phyloP scores from a whole-genome alignment of 371 early-diverging fungal species.

The Funneliformis caledonium region DNA sequence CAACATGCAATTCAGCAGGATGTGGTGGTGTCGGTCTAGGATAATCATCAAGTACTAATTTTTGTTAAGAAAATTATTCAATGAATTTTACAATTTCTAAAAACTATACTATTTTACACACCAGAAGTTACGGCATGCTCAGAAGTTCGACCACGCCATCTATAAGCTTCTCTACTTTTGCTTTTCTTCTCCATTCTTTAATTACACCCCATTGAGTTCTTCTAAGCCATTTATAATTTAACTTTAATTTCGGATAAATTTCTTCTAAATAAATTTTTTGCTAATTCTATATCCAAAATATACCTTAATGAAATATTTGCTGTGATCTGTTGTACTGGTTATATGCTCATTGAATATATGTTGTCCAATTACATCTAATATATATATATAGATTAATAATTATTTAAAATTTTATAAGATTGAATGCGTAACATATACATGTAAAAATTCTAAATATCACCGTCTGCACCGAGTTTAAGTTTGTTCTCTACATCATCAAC shows the following conservation, averaged over 20 bases:
- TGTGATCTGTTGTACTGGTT: slow-evolving; percentile 42
- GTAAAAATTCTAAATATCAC: not conserved
- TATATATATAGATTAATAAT: too few species aligned
- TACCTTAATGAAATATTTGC: slow-evolving; percentile 54
- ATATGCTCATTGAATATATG: not conserved
- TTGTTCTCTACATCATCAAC: slow-evolving; percentile 41
- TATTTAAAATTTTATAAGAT: not conserved
- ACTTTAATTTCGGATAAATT: slow-evolving; percentile 71
- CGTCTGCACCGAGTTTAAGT: not conserved
- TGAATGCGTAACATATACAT: not conserved
- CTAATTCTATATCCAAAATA: slow-evolving; percentile 55
- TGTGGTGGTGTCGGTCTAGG: slow-evolving; percentile 82
- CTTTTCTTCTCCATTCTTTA: slow-evolving; percentile 60
- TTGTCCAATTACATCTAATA: too few species aligned
- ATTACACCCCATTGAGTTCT: slow-evolving; percentile 77
- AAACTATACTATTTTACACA: slow-evolving; percentile 43
- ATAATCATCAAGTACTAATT: slow-evolving; percentile 94
- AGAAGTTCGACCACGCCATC: slow-evolving; percentile 90
- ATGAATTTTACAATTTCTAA: too few species aligned
- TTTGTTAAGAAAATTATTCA: too few species aligned
- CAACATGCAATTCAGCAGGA: slow-evolving; percentile 87
- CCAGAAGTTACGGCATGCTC: slow-evolving; percentile 90
- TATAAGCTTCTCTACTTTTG: slow-evolving; percentile 70
- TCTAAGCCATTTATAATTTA: slow-evolving; percentile 84
- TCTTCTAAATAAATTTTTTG: slow-evolving; percentile 59